phyloP scores from a whole-genome alignment of 768 basidiomycete species.

The Mycena kentingensis region DNA sequence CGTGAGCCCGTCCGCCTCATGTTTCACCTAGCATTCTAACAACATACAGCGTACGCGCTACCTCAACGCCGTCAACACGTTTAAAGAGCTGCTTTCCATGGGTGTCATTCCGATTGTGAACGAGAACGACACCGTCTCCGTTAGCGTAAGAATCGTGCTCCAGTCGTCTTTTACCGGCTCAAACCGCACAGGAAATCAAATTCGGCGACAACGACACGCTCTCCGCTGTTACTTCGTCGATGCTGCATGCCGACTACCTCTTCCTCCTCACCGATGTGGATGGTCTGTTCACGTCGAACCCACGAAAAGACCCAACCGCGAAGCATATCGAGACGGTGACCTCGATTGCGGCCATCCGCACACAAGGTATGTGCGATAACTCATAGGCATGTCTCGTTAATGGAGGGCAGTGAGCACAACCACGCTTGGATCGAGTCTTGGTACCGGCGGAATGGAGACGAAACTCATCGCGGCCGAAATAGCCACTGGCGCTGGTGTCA shows the following conservation, averaged over 20 bases:
- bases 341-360: constrained; percentile 79
- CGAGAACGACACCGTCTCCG: constrained; percentile 98
- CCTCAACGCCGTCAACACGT: constrained; percentile 93
- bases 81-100: constrained; percentile 88
- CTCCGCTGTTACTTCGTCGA: constrained; percentile 94
- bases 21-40: not conserved
- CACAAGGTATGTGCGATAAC: constrained; percentile 63
- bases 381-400: not conserved
- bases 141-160: constrained; percentile 68
- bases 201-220: constrained; percentile 99
- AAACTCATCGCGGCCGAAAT: constrained; percentile 98
- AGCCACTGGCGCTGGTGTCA: constrained; percentile 91
- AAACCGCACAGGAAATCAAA: constrained; percentile 84
- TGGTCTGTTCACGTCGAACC: constrained; percentile 93
- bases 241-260: constrained; percentile 97
- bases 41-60: constrained; percentile 83
- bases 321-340: constrained; percentile 79
- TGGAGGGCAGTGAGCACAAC: constrained; percentile 75
- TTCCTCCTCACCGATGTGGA: constrained; percentile 97
- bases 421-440: constrained; percentile 89
- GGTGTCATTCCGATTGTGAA: constrained; percentile 98
- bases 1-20: constrained; percentile 59
- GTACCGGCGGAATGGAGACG: constrained; percentile 99
- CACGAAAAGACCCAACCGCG: constrained; percentile 84
- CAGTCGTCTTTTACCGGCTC: not conserved